A percentile compares a stretch with the other conserved stretches of the same genome.
These are phyloP conservation scores for Arthrobotrys iridis DNA, from an alignment of 2,329 filamentous ascomycete genomes.

Conservation along the genomic window DNA sequence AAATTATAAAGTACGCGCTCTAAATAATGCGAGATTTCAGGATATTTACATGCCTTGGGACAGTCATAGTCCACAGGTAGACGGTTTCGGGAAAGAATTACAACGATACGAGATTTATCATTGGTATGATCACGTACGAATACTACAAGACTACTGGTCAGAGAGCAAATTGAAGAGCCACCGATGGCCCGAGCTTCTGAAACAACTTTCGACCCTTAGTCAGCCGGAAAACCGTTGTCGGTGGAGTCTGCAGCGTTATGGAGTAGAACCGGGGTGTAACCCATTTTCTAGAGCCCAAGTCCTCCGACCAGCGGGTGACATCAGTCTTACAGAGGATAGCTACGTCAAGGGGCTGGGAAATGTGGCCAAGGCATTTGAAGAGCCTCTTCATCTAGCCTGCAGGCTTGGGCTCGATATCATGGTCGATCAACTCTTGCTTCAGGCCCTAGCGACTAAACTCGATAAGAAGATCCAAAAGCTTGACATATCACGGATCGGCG, in stretches of 20 bases:
- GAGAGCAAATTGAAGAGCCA: conserved; percentile 1
- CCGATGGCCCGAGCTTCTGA: conserved; percentile 26
- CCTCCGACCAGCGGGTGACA: background rate
- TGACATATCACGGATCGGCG: background rate
- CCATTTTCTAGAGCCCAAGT: background rate
- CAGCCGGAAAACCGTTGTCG: conserved; percentile 31
- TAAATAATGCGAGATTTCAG: conserved; percentile 29
- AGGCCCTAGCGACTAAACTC: no score
- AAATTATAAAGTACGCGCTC: conserved; percentile 20
- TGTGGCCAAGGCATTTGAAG: conserved; percentile 1
- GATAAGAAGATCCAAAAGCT: background rate
- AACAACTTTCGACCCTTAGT: conserved; percentile 26
- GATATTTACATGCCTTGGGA: conserved; percentile 27
- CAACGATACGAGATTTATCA: conserved; percentile 32
- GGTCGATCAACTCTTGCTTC: background rate
- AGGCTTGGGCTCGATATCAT: background rate
- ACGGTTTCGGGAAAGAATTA: background rate
- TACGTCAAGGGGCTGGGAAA: background rate
- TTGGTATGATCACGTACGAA: conserved; percentile 38
- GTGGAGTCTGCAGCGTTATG: conserved; percentile 11
- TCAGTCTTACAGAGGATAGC: background rate
- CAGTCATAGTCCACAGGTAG: no score
- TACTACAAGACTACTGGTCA: conserved; percentile 26
- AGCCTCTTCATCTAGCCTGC: conserved; percentile 15
- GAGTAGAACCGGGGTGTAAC: background rate